phyloP scores from a whole-genome alignment of 2,329 filamentous ascomycete species.

The Cercospora nicotianae region DNA sequence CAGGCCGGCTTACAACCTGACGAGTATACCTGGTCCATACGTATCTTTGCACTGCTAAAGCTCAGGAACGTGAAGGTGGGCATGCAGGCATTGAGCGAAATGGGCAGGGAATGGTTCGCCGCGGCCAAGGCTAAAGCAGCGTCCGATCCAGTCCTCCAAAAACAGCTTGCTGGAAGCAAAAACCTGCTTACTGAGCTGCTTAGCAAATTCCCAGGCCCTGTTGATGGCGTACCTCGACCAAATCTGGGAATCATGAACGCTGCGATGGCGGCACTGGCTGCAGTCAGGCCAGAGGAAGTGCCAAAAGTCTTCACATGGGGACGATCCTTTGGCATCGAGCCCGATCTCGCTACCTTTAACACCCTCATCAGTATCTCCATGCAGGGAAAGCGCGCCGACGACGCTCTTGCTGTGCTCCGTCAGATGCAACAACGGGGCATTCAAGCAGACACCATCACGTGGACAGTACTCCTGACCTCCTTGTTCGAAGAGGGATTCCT shows the following conservation, averaged over 20 bases:
- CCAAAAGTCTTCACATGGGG: constrained; percentile 55
- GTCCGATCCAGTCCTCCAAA: constrained; percentile 9
- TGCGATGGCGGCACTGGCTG: constrained; percentile 63
- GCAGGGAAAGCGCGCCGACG: constrained; percentile 28
- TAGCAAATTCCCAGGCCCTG: constrained; percentile 26
- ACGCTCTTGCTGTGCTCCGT: constrained; percentile 42
- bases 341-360: constrained; percentile 39
- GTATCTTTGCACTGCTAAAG: constrained; percentile 65
- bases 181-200: constrained; percentile 23
- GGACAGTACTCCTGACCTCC: constrained; percentile 68
- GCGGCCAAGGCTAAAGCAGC: constrained; percentile 34
- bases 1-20: constrained; percentile 62
- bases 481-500: constrained; percentile 54
- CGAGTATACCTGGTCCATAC: constrained; percentile 65
- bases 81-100: constrained; percentile 65
- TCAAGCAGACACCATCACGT: constrained; percentile 59
- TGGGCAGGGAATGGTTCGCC: constrained; percentile 61
- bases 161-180: constrained; percentile 22
- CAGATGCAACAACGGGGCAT: constrained; percentile 49
- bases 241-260: constrained; percentile 68
- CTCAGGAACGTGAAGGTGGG: constrained; percentile 52
- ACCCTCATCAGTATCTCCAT: constrained; percentile 38
- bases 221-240: constrained; percentile 56
- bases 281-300: constrained; percentile 52
- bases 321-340: constrained; percentile 36